Evolutionary conservation across 2,329 filamentous ascomycete genomes (phyloP).

Genomic region (Monilinia fructicola): DNA sequence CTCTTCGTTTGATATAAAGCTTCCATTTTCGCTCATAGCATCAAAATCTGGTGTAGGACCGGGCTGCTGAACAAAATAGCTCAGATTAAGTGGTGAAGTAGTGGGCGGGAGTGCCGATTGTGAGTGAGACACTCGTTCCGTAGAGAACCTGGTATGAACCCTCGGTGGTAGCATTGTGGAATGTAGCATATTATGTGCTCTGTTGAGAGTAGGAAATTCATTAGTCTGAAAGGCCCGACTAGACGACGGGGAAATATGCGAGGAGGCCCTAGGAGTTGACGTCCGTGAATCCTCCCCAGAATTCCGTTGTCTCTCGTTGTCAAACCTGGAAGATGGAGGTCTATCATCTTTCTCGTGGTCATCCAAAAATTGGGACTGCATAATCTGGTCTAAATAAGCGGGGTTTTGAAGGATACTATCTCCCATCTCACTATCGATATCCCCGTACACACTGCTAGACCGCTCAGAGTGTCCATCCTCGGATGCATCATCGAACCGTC

Average conservation of each 20-base stretch:
- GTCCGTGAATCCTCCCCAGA: conserved; percentile 8
- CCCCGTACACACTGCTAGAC: conserved; percentile 29
- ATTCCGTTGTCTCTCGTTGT: conserved; percentile 5
- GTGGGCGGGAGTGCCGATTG: conserved; percentile 31
- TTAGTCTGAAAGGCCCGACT: conserved; percentile 23
- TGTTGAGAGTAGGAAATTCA: not conserved
- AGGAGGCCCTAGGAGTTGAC: conserved; percentile 55
- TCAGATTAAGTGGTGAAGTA: not conserved
- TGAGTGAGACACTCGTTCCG: conserved; percentile 37
- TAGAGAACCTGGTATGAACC: conserved; percentile 33
- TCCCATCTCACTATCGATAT: conserved; percentile 30
- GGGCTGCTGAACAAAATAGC: conserved; percentile 2
- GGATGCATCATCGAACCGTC: conserved; percentile 41
- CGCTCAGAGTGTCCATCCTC: conserved; percentile 38
- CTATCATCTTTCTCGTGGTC: conserved; percentile 39
- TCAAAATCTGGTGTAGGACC: not conserved
- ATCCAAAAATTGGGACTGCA: conserved; percentile 37
- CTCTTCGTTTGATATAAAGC: conserved; percentile 23
- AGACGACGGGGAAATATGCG: conserved; percentile 39
- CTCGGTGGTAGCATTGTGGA: conserved; percentile 36
- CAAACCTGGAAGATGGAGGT: conserved; percentile 20
- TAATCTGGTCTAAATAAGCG: conserved; percentile 39
- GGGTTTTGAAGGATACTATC: conserved; percentile 38
- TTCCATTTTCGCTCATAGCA: conserved; percentile 20
- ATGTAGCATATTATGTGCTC: conserved; percentile 28